phyloP scores from a whole-genome alignment of 2,329 filamentous ascomycete genomes.

The Aspergillus fijiensis region DNA sequence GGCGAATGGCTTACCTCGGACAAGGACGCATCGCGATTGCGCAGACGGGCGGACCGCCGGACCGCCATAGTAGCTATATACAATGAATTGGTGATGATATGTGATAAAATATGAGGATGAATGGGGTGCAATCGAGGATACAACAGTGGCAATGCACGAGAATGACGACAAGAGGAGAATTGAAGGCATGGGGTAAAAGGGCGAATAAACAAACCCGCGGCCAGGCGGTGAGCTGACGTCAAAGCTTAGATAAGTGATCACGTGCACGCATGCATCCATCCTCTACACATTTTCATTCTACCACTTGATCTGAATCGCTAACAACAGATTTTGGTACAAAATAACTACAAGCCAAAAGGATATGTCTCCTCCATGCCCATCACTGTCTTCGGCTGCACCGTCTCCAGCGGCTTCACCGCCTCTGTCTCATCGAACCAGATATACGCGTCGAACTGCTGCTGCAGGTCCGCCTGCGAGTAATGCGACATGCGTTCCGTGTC shows the following conservation, averaged over 20 bases:
- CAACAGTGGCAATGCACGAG: background rate
- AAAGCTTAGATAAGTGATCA: background rate
- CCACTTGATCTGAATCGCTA: background rate
- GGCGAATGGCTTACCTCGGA: constrained; percentile 32
- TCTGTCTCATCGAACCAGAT: constrained; percentile 52
- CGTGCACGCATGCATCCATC: background rate
- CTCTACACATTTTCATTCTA: no score
- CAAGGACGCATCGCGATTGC: constrained; percentile 28
- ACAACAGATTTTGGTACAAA: background rate
- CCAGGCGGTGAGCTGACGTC: constrained; percentile 19
- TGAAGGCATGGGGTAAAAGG: constrained; percentile 6
- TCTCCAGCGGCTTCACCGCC: constrained; percentile 49
- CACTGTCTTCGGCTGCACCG: constrained; percentile 44
- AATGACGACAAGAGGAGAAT: constrained; percentile 4
- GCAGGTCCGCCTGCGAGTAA: constrained; percentile 49
- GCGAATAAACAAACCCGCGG: constrained; percentile 18
- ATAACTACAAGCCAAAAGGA: constrained; percentile 50
- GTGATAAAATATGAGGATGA: background rate
- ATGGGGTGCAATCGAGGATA: background rate
- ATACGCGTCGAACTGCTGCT: constrained; percentile 52
- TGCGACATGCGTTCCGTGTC: constrained; percentile 52
- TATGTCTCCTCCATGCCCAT: constrained; percentile 51
- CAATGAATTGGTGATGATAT: background rate
- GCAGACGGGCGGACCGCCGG: constrained; percentile 44
- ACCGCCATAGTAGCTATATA: constrained; percentile 32